Conservation (phyloP, 2,329 filamentous ascomycete genomes). For the Tolypocladium amazonense region DNA sequence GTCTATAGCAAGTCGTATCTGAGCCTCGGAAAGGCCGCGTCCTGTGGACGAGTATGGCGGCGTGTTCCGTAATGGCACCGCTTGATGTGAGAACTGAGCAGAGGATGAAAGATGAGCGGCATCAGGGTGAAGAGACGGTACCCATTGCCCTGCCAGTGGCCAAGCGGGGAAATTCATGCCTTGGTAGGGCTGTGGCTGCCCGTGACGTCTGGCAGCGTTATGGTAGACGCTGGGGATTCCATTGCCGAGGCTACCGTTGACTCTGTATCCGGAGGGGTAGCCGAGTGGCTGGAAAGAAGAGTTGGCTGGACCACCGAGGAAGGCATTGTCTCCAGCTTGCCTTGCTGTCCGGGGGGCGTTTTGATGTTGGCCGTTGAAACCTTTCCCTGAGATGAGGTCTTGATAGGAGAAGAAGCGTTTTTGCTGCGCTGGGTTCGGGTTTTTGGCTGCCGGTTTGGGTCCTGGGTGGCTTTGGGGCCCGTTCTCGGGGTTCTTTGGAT, state of each 20-base stretch:
- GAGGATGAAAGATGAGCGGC: neutral
- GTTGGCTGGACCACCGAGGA: neutral
- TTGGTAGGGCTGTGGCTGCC: neutral
- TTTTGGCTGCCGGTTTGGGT: neutral
- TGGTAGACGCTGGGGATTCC: neutral
- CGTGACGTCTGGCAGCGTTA: neutral
- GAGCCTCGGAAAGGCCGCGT: constrained; percentile 33
- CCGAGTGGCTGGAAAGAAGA: neutral
- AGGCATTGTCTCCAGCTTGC: neutral
- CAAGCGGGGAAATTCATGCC: neutral
- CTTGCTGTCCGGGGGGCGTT: neutral
- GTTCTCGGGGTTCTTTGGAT: neutral
- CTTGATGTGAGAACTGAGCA: neutral
- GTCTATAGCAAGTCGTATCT: constrained; percentile 54
- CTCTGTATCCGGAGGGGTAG: neutral
- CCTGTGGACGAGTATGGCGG: neutral
- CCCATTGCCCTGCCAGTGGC: too few relatives aligned
- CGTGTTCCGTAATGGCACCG: neutral
- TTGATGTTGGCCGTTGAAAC: neutral
- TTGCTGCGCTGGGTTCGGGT: neutral
- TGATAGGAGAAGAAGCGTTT: neutral
- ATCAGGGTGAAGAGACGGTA: neutral
- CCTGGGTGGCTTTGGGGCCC: neutral
- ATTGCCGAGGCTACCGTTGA: neutral
- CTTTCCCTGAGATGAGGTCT: neutral